Conservation (phyloP, 352 stramenopile species). For the Aphanomyces euteiches region DNA sequence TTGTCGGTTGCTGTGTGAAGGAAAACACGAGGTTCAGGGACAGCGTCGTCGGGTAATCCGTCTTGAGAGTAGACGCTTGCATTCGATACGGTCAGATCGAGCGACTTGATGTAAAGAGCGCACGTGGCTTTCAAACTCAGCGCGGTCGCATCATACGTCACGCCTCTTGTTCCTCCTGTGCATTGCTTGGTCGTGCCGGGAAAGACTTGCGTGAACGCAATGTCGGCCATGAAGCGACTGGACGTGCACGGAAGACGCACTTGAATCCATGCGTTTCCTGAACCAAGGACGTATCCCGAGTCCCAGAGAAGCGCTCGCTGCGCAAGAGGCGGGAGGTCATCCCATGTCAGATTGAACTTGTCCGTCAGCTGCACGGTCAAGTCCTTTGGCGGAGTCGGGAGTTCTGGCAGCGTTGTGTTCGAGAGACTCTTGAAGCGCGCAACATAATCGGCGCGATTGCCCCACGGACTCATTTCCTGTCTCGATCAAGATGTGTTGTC, state of each 20-base stretch:
- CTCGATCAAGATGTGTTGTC: background rate
- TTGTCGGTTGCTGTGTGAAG: background rate
- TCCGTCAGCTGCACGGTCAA: background rate
- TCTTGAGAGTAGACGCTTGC: slow-evolving; percentile 15
- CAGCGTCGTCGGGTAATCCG: background rate
- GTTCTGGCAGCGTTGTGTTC: background rate
- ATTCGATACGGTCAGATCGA: background rate
- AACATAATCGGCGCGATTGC: slow-evolving; percentile 8
- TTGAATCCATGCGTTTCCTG: background rate
- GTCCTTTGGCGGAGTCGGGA: background rate
- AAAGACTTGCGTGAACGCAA: slow-evolving; percentile 57
- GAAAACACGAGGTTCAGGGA: slow-evolving; percentile 4
- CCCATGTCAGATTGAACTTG: slow-evolving; percentile 38
- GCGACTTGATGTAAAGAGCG: background rate
- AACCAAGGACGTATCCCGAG: slow-evolving; percentile 56
- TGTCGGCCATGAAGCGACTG: slow-evolving; percentile 59
- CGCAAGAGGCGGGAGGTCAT: slow-evolving; percentile 48
- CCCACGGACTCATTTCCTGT: slow-evolving; percentile 5
- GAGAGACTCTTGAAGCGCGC: slow-evolving; percentile 8
- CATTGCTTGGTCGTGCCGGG: background rate
- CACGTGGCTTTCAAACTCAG: background rate
- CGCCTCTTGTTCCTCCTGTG: background rate
- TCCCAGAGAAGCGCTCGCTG: slow-evolving; percentile 71
- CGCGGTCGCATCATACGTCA: background rate
- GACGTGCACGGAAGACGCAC: slow-evolving; percentile 29